Base-by-base conservation (phyloP, 2,329 filamentous ascomycete species). In the Fusarium udum region DNA sequence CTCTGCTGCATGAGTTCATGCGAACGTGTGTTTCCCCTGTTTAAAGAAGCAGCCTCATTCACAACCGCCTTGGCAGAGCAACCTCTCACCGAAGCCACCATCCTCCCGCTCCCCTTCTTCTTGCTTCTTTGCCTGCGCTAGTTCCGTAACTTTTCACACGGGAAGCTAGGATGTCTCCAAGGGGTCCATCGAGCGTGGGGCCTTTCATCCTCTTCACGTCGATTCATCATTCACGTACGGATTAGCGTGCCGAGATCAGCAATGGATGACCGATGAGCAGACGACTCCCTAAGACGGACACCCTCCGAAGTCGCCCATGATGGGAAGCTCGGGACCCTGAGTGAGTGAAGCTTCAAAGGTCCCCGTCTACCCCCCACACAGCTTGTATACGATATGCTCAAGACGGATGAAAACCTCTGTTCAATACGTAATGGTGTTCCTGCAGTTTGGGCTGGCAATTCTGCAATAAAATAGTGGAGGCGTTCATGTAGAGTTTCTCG, bases 401-500 rank as follows among this genome's bases (percentile, higher is more conserved):
- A 36, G 56, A 53, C 28, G 36, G 22, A 40, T 40, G 20, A 36
- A 53, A 57, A 39, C 39, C n/a, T 56, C 56, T 53, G 39, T 55
- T 40, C 52, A 51, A 72, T 77, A 77, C 75, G 73, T 77, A 76
- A 77, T 77, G 55, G 37, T 56, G 69, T 68, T 75, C 59, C 61
- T 76, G 66, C 55, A 51, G 67, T 43, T 40, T 26, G 32, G 48
- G 22, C 16, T 63, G 46, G 37, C 28, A 40, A 49, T 59, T 37
- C 53, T 74, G 24, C n/a, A 61, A 68, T 63, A 61, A 67, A 71
- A 71, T 40, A 74, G 71, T 73, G 71, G 71, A 73, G 67, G 67
- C 31, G 42, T 74, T 71, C 36, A 74, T 77, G 73, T 65, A 58
- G 61, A 67, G 39, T 48, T 57, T 63, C 53, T 70, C 28, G 26